Conservation (phyloP, 257 asterid species). For the Solanum chmielewskii region DNA sequence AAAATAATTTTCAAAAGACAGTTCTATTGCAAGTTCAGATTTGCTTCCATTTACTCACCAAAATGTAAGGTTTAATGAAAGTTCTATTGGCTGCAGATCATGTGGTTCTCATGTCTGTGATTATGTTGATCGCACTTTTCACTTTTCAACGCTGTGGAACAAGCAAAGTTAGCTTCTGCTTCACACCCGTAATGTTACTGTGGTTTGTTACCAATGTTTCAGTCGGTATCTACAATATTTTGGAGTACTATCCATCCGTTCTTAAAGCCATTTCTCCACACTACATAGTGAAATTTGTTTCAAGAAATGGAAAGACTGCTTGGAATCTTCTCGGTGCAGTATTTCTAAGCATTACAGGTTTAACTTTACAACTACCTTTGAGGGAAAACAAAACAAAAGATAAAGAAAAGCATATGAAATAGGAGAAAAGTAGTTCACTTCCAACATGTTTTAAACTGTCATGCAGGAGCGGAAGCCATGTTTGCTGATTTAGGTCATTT, state of each 20-base stretch:
- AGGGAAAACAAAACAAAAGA: not conserved
- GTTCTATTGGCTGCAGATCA: slow-evolving; percentile 24
- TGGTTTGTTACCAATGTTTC: slow-evolving; percentile 53
- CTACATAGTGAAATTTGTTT: slow-evolving; percentile 30
- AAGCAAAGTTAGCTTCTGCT: slow-evolving; percentile 49
- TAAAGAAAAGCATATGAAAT: not conserved
- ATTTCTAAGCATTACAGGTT: slow-evolving; percentile 55
- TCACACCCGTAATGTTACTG: slow-evolving; percentile 54
- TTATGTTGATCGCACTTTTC: slow-evolving; percentile 35
- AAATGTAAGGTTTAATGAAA: not conserved
- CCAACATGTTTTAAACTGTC: not conserved
- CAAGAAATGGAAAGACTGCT: slow-evolving; percentile 28
- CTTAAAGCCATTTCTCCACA: slow-evolving; percentile 54
- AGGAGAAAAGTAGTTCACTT: not conserved
- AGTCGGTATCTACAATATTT: slow-evolving; percentile 47
- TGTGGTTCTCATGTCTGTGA: slow-evolving; percentile 50
- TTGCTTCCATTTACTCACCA: not conserved
- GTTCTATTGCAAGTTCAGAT: not conserved
- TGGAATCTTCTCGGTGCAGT: slow-evolving; percentile 64
- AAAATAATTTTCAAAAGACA: not conserved
- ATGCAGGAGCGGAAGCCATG: slow-evolving; percentile 69
- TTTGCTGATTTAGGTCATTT: slow-evolving; percentile 78
- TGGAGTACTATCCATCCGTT: slow-evolving; percentile 31
- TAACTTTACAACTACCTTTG: not conserved
- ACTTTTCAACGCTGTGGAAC: slow-evolving; percentile 57